A percentile compares a stretch with the other conserved stretches of the same genome.
phyloP scores from a whole-genome alignment of 345 rosid species.

The Populus deltoides region DNA sequence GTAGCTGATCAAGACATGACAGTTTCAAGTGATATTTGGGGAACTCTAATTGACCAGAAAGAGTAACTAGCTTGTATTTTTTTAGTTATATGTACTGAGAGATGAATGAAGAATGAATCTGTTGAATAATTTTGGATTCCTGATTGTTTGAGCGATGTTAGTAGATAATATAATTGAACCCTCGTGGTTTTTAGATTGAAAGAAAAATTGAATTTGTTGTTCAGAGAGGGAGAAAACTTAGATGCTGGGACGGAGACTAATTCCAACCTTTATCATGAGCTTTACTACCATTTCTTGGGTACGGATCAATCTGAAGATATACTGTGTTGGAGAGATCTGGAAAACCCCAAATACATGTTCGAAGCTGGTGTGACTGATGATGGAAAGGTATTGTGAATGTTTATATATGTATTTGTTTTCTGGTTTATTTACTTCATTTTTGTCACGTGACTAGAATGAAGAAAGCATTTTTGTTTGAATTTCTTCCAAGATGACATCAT shows the following conservation, averaged over 20 bases:
- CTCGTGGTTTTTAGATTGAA: background rate
- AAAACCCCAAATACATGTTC: slow-evolving; percentile 63
- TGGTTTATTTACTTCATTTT: background rate
- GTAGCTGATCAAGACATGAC: background rate
- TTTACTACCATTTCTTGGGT: slow-evolving; percentile 79
- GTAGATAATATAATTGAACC: background rate
- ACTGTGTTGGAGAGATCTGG: slow-evolving; percentile 84
- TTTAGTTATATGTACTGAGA: background rate
- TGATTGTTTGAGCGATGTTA: background rate
- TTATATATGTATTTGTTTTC: background rate
- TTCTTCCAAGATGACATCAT: background rate
- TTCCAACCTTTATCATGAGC: slow-evolving; percentile 71
- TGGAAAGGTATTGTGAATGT: slow-evolving; percentile 58
- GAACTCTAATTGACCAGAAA: background rate
- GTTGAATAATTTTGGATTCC: background rate
- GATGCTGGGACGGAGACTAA: slow-evolving; percentile 97
- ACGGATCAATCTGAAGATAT: slow-evolving; percentile 78
- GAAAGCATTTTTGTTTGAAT: background rate
- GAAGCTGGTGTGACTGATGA: slow-evolving; percentile 69
- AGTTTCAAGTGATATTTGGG: background rate
- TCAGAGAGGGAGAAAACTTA: slow-evolving; percentile 67
- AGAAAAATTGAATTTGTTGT: slow-evolving; percentile 5
- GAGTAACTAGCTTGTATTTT: background rate
- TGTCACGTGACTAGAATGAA: background rate
- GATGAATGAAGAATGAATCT: background rate